Conservation (phyloP, 2,329 filamentous ascomycete genomes). For the Microcyclospora pomicola region DNA sequence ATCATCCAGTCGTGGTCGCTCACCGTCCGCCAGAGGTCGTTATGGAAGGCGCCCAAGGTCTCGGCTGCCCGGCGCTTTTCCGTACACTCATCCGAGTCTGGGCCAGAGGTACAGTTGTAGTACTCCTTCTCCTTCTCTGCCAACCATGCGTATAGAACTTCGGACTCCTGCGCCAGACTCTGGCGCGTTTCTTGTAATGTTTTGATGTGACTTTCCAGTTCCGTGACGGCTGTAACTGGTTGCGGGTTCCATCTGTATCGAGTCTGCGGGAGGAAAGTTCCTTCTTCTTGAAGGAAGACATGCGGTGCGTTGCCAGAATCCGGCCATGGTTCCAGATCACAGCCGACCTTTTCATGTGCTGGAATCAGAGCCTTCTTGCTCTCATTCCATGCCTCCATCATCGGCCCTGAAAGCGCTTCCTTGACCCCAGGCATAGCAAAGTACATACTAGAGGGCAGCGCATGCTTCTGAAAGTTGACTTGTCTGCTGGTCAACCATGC, state of each 20-base stretch:
- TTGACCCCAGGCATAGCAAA: neutral
- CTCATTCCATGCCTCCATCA: neutral
- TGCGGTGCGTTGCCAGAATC: neutral
- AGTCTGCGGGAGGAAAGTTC: too few relatives aligned
- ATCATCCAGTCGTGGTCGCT: constrained; percentile 12
- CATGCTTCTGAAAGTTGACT: neutral
- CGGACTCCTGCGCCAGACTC: constrained; percentile 6
- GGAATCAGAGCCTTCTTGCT: neutral
- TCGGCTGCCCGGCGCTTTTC: constrained; percentile 1
- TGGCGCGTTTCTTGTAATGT: constrained; percentile 3
- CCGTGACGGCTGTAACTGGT: neutral
- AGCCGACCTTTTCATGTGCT: neutral
- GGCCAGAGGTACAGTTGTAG: neutral
- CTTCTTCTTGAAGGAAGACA: too few relatives aligned
- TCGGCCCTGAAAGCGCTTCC: neutral
- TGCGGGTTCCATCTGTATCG: neutral
- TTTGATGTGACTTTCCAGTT: constrained; percentile 1
- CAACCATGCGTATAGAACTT: constrained; percentile 8
- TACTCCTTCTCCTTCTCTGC: constrained; percentile 7
- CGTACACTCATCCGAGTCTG: too few relatives aligned
- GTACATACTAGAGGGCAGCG: neutral
- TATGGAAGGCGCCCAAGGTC: constrained; percentile 7
- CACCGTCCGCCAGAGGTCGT: constrained; percentile 7
- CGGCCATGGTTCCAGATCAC: neutral
- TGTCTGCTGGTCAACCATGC: neutral